A percentile compares a stretch with the other conserved stretches of the same genome.
These are phyloP conservation scores for Meira nashicola DNA, from an alignment of 1,284 basidiomycete genomes.

Conservation along the genomic window DNA sequence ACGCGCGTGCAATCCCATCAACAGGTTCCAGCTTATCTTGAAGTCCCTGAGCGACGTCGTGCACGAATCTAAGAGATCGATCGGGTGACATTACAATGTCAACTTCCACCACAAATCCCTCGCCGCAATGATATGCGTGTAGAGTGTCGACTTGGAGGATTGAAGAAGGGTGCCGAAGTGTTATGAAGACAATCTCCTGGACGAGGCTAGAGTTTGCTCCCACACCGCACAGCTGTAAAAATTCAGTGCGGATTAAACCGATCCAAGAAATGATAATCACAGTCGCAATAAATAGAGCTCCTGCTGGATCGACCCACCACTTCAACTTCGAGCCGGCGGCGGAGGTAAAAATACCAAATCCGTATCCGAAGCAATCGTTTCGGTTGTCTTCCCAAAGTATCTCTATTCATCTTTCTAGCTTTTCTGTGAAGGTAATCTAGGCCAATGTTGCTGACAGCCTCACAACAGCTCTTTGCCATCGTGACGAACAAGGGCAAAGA, in stretches of 20 bases:
- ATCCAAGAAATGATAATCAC: constrained; percentile 76
- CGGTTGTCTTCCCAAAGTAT: constrained; percentile 89
- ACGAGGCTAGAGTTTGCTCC: constrained; percentile 84
- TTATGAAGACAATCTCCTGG: constrained; percentile 85
- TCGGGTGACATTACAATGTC: constrained; percentile 88
- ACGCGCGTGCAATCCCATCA: constrained; percentile 69
- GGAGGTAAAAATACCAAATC: constrained; percentile 76
- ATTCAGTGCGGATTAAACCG: constrained; percentile 58
- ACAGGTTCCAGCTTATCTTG: constrained; percentile 91
- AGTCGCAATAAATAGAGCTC: constrained; percentile 67
- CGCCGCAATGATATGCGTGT: constrained; percentile 52
- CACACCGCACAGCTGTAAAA: constrained; percentile 81
- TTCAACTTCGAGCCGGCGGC: constrained; percentile 78
- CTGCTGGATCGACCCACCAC: constrained; percentile 81
- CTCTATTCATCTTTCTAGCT: constrained; percentile 69
- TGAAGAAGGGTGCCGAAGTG: constrained; percentile 62
- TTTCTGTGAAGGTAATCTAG: constrained; percentile 77
- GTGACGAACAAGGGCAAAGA: constrained; percentile 86
- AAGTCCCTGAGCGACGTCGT: constrained; percentile 82
- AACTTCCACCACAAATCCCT: constrained; percentile 87
- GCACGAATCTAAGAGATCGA: constrained; percentile 85
- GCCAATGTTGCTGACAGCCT: constrained; percentile 79
- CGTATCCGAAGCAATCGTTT: constrained; percentile 62
- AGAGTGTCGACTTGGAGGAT: constrained; percentile 78
- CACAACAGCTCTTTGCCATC: constrained; percentile 82